phyloP scores from a whole-genome alignment of 1,139 yeast genomes.

The Pichia sp. region DNA sequence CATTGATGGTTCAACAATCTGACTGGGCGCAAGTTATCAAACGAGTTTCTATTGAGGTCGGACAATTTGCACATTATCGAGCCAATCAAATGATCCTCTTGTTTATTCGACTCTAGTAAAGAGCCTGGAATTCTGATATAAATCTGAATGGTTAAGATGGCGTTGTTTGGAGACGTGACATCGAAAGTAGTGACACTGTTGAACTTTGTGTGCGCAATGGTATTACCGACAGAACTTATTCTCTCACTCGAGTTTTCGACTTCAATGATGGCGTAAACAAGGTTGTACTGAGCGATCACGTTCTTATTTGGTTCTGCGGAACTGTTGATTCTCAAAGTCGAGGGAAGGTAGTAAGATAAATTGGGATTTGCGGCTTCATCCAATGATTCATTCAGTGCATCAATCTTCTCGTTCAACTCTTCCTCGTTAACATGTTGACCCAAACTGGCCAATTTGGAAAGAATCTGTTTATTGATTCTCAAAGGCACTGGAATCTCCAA shows the following conservation, averaged over 20 bases:
- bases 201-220: conserved; percentile 59
- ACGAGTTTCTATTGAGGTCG: conserved; percentile 28
- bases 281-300: conserved; percentile 37
- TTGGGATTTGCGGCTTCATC: conserved; percentile 28
- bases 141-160: conserved; percentile 55
- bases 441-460: conserved; percentile 44
- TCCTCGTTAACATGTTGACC: conserved; percentile 35
- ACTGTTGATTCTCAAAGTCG: conserved; percentile 51
- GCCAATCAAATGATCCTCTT: conserved; percentile 34
- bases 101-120: conserved; percentile 38
- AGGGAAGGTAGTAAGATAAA: conserved; percentile 52
- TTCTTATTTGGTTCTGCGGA: conserved; percentile 42
- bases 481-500: conserved; percentile 50
- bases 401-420: conserved; percentile 40
- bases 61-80: conserved; percentile 30
- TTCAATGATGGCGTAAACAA: conserved; percentile 60
- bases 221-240: conserved; percentile 35
- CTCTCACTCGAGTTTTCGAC: conserved; percentile 55
- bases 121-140: conserved; percentile 73
- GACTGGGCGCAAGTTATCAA: conserved; percentile 24
- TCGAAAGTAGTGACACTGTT: conserved; percentile 89
- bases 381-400: conserved; percentile 34
- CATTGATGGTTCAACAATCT: conserved; percentile 48
- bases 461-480: conserved; percentile 48
- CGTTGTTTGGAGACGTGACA: conserved; percentile 58